Conservation (phyloP, 768 basidiomycete genomes). For the Boletellus ananas region DNA sequence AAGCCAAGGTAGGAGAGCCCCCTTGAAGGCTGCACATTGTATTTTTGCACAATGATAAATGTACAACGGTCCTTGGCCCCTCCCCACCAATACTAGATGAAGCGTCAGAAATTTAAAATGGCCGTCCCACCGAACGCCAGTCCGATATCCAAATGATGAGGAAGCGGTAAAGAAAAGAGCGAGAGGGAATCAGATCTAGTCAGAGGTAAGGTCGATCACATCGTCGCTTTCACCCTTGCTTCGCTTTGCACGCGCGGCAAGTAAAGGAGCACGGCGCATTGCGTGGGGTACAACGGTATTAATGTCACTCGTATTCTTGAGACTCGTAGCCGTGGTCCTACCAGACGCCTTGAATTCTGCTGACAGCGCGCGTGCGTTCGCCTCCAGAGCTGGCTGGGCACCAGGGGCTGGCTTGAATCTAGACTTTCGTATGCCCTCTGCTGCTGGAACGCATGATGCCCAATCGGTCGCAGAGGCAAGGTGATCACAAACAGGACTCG, state of each 20-base stretch:
- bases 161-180: too few species aligned
- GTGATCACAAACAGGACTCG: conserved; percentile 5
- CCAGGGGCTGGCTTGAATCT: conserved; percentile 18
- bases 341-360: not conserved
- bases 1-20: too few species aligned
- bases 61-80: too few species aligned
- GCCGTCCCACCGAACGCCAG: not conserved
- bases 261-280: conserved; percentile 13
- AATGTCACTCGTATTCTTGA: not conserved
- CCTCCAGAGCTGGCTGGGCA: not conserved
- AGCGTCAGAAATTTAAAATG: not conserved
- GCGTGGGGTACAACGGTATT: not conserved
- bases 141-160: not conserved
- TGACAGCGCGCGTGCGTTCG: not conserved
- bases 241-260: conserved; percentile 20
- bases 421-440: not conserved
- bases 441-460: not conserved
- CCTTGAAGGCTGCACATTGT: too few species aligned
- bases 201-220: conserved; percentile 42
- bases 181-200: conserved; percentile 6
- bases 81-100: too few species aligned
- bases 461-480: not conserved
- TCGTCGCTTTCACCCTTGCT: conserved; percentile 16
- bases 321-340: not conserved
- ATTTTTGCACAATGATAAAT: too few species aligned